Evolutionary conservation across 805 yeast genomes (phyloP).

Genomic region (Yarrowia bubula): DNA sequence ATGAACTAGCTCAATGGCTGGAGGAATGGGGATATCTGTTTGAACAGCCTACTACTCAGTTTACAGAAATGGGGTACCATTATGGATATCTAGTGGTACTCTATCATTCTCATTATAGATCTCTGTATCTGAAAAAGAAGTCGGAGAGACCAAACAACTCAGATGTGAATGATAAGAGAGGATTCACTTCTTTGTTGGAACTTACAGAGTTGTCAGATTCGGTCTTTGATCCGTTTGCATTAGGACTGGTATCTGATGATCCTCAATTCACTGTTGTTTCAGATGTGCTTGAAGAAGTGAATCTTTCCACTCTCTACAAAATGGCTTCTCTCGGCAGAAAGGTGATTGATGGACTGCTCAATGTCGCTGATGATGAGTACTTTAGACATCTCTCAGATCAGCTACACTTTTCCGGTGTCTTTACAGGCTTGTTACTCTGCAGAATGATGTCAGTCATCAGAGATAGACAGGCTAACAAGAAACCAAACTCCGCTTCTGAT

Average conservation of each 20-base stretch:
- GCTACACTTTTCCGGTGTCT: constrained; percentile 48
- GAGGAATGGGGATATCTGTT: constrained; percentile 68
- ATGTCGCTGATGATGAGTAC: constrained; percentile 51
- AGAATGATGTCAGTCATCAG: constrained; percentile 26
- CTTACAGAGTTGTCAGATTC: constrained; percentile 8
- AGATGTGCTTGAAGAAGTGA: constrained; percentile 39
- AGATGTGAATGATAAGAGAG: constrained; percentile 27
- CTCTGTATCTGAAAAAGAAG: constrained; percentile 10
- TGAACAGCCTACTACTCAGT: constrained; percentile 69
- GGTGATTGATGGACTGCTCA: constrained; percentile 45
- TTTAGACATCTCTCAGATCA: constrained; percentile 73
- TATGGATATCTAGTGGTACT: constrained; percentile 55
- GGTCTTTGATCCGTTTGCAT: constrained; percentile 19
- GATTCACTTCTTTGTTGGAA: constrained; percentile 10
- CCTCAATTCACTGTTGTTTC: constrained; percentile 12
- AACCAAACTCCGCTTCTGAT: not conserved
- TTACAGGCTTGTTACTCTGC: constrained; percentile 32
- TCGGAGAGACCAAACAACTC: not conserved
- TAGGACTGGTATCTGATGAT: not conserved
- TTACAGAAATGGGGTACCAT: constrained; percentile 68
- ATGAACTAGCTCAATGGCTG: constrained; percentile 59
- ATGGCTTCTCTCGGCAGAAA: constrained; percentile 36
- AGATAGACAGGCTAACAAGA: constrained; percentile 13
- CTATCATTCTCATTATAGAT: constrained; percentile 42
- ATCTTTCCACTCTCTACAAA: constrained; percentile 13